These are phyloP conservation scores for Halteria grandinella DNA, from an alignment of 73 alveolate genomes.

Conservation along the genomic window DNA sequence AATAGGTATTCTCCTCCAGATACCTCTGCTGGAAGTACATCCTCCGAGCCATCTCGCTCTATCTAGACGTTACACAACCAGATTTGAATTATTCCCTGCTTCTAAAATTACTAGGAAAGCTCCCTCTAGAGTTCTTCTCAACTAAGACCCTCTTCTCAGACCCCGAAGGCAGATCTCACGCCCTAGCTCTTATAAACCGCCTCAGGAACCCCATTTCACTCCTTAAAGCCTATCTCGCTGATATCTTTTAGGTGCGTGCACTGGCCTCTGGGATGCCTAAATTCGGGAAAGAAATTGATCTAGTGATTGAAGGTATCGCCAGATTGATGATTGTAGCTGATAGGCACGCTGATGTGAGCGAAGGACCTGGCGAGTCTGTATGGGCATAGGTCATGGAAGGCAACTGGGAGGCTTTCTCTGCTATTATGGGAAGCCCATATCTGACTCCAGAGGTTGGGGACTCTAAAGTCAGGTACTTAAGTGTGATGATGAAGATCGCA, in stretches of 20 bases:
- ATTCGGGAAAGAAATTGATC: slow-evolving; percentile 12
- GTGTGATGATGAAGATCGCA: background rate
- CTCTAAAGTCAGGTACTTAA: too few relatives aligned
- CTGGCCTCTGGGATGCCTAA: slow-evolving; percentile 23
- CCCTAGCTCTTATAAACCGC: too few relatives aligned
- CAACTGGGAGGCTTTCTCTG: too few relatives aligned
- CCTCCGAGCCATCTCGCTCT: background rate
- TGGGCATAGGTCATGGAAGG: too few relatives aligned
- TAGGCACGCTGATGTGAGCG: too few relatives aligned
- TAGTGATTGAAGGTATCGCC: slow-evolving; percentile 5
- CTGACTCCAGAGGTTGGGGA: background rate
- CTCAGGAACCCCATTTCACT: too few relatives aligned
- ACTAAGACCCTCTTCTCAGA: too few relatives aligned
- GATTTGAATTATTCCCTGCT: background rate
- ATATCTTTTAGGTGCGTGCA: slow-evolving; percentile 26
- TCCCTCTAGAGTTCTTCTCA: slow-evolving; percentile 49
- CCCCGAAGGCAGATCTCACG: too few relatives aligned
- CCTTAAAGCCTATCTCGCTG: slow-evolving; percentile 17
- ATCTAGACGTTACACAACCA: background rate
- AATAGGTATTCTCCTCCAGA: slow-evolving; percentile 20
- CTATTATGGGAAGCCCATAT: too few relatives aligned
- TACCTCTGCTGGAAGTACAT: slow-evolving; percentile 27
- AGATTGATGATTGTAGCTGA: too few relatives aligned
- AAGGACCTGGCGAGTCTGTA: too few relatives aligned
- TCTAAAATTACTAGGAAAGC: background rate